Evolutionary conservation across 1,284 basidiomycete species (phyloP).

Genomic region (Kalmanozyma brasiliensis): DNA sequence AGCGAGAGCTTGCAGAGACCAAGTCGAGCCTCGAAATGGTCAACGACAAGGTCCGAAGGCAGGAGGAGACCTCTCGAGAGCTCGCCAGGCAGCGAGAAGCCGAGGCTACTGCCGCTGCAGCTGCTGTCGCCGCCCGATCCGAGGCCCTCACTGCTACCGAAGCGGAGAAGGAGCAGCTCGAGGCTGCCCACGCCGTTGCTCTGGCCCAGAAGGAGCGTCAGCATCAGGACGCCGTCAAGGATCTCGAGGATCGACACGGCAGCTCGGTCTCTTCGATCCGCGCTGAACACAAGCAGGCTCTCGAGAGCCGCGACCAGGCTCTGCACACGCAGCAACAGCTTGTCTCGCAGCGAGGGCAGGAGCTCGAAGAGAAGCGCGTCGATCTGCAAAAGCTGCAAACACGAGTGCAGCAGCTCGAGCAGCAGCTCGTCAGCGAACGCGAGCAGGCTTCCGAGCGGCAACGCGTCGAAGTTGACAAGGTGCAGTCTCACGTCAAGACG

Average conservation of each 20-base stretch:
- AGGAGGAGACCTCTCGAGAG: constrained; percentile 37
- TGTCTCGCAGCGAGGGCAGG: constrained; percentile 19
- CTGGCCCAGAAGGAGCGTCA: constrained; percentile 46
- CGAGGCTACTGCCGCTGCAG: constrained; percentile 42
- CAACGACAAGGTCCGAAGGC: constrained; percentile 46
- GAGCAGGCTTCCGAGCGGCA: constrained; percentile 25
- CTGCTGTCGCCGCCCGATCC: constrained; percentile 45
- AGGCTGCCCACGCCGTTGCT: constrained; percentile 36
- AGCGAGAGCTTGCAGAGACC: constrained; percentile 40
- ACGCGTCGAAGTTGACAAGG: constrained; percentile 15
- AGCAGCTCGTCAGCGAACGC: constrained; percentile 27
- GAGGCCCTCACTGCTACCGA: constrained; percentile 45
- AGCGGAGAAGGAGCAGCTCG: constrained; percentile 41
- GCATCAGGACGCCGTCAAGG: constrained; percentile 42
- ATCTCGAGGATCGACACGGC: constrained; percentile 45
- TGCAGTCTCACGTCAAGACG: constrained; percentile 9
- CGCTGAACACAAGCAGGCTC: constrained; percentile 40
- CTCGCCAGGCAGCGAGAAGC: constrained; percentile 39
- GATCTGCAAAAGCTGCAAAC: constrained; percentile 17
- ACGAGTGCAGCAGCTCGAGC: constrained; percentile 8
- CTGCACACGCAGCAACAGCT: constrained; percentile 29
- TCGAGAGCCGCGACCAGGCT: constrained; percentile 33
- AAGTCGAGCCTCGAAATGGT: constrained; percentile 39
- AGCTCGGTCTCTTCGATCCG: constrained; percentile 32
- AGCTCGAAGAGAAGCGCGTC: constrained; percentile 22